Evolutionary conservation across 2,329 filamentous ascomycete species (phyloP).

Genomic region (Colletotrichum sp.): DNA sequence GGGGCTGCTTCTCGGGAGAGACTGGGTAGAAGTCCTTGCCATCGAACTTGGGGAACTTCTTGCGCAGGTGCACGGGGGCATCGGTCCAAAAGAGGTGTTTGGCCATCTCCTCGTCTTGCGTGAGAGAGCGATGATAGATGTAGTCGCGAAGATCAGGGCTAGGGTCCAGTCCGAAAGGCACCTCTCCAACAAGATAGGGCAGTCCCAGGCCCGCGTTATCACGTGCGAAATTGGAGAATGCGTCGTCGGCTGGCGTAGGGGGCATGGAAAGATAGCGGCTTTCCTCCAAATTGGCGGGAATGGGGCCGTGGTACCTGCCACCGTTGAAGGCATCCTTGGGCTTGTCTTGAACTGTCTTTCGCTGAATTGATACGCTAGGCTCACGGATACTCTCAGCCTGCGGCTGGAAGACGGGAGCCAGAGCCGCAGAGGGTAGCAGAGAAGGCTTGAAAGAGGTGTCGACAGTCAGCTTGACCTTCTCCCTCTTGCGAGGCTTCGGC

Average conservation of each 20-base stretch:
- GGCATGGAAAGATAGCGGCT: slow-evolving; percentile 3
- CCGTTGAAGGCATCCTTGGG: neutral
- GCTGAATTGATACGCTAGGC: neutral
- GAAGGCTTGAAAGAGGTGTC: slow-evolving; percentile 31
- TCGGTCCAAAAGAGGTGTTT: slow-evolving; percentile 67
- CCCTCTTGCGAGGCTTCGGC: neutral
- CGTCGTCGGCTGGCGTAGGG: slow-evolving; percentile 4
- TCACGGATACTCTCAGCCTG: slow-evolving; percentile 25
- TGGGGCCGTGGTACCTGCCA: neutral
- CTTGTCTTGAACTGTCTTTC: neutral
- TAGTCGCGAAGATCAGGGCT: slow-evolving; percentile 52
- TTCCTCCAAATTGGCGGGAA: slow-evolving; percentile 6
- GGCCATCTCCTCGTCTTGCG: slow-evolving; percentile 62
- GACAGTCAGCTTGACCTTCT: slow-evolving; percentile 4
- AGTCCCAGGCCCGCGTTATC: slow-evolving; percentile 20
- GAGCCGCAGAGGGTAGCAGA: slow-evolving; percentile 49
- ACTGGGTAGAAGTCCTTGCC: slow-evolving; percentile 68
- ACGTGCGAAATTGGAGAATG: slow-evolving; percentile 11
- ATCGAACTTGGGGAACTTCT: slow-evolving; percentile 66
- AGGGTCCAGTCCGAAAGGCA: slow-evolving; percentile 49
- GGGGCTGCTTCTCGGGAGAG: slow-evolving; percentile 50
- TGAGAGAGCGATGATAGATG: slow-evolving; percentile 61
- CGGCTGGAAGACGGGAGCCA: slow-evolving; percentile 55
- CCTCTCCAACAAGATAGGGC: slow-evolving; percentile 61
- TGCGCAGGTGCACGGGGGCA: slow-evolving; percentile 52